Base-by-base conservation (phyloP, 352 stramenopile genomes). In the Phytophthora crassamura region DNA sequence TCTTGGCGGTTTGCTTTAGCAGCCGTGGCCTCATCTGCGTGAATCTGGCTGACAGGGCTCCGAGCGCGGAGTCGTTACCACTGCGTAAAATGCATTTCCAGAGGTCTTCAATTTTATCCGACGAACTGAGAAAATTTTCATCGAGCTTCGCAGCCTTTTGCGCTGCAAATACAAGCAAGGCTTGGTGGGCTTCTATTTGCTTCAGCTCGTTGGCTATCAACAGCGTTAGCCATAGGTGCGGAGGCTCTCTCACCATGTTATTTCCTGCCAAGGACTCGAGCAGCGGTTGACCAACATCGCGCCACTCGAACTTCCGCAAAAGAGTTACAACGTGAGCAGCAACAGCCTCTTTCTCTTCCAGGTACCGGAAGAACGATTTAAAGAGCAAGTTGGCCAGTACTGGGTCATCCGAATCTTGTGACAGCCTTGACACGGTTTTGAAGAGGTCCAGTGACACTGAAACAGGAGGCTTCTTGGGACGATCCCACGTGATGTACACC, bases 381-480 rank as follows among this genome's bases (percentile, higher is more conserved):
- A 68, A 62, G 51, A 63, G 62, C 20, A 52, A 39, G 8, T 25
- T 43, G 4, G 46, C 51, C 11, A 68, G 51, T 9, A 9, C 5
- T 10, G 36, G 25, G 8, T 68, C 60, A 8, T 25, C 32, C 11
- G 60, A 33, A 14, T 68, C 51, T 15, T 39, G 9, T 1, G 62
- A 45, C 5, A 68, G 8, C 3, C 50, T 30, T 15, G 43, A 33
- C 12, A 68, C 7, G 1, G 14, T 43, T 5, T 15, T 28, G 22
- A 43, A 51, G 15, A 62, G 58, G 50, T 28, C 43, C 15, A 41
- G 48, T 28, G 22, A 28, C 22, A 28, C 22, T 28, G 22, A 4
- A 28, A 28, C 22, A 28, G 22, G 22, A 28, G 4, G 22, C 22
- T 28, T 28, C 22, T 28, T 28, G 22, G 4, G 22, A 28, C 2